Evolutionary conservation across 208 protist genomes (phyloP).

Genomic region (Balamuthia mandrillaris): DNA sequence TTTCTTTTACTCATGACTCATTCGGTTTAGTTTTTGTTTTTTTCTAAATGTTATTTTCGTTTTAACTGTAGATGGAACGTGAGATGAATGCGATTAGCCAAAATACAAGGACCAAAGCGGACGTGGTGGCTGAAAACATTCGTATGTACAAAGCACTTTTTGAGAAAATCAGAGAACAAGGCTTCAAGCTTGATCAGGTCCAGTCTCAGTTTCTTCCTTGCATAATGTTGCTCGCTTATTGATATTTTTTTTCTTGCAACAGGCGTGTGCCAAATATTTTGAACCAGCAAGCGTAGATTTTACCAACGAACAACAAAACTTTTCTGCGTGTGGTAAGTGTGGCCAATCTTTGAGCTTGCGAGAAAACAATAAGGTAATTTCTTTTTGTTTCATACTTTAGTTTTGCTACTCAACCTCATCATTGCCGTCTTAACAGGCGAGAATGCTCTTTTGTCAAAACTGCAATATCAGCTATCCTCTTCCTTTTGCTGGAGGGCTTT

Average conservation of each 20-base stretch:
- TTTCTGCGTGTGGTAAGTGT: not conserved
- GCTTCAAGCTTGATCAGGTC: slow-evolving; percentile 11
- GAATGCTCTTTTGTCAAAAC: not conserved
- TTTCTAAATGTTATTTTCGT: not conserved
- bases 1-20: not conserved
- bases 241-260: not conserved
- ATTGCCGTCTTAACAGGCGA: not conserved
- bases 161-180: not conserved
- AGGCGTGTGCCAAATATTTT: slow-evolving; percentile 13
- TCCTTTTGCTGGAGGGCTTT: not conserved
- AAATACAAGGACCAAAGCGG: not conserved
- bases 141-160: not conserved
- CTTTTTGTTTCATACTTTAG: not conserved
- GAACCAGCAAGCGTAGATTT: not conserved
- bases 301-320: not conserved
- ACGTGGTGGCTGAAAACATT: not conserved
- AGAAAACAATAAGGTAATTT: not conserved
- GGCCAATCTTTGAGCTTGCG: not conserved
- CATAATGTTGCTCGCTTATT: not conserved
- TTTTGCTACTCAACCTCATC: not conserved
- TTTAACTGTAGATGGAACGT: not conserved
- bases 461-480: not conserved
- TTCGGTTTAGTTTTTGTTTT: not conserved
- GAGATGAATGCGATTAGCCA: slow-evolving; percentile 25
- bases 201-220: not conserved